Percentiles rank a stretch among this genome's conserved stretches.
phyloP scores from a whole-genome alignment of 1,284 basidiomycete genomes.

The Veloboletus limbatus region DNA sequence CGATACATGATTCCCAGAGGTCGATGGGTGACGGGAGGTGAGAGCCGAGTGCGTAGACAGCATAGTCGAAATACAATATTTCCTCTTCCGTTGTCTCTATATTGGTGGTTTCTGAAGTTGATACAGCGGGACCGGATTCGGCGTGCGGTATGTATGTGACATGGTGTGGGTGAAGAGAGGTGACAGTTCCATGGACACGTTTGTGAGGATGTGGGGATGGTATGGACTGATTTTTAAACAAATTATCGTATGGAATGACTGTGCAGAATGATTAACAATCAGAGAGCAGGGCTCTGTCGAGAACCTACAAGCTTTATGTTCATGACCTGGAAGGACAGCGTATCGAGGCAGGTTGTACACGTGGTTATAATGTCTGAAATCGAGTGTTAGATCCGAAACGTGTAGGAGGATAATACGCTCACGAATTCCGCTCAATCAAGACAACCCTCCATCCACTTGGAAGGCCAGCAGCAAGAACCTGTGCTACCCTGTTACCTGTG shows the following conservation, averaged over 20 bases:
- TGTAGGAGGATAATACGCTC: slow-evolving; percentile 19
- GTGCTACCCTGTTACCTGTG: slow-evolving; percentile 49
- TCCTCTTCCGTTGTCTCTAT: slow-evolving; percentile 38
- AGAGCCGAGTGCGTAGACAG: slow-evolving; percentile 58
- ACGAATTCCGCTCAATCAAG: slow-evolving; percentile 72
- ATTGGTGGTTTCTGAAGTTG: not conserved
- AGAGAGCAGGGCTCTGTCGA: not conserved
- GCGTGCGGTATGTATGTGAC: slow-evolving; percentile 44
- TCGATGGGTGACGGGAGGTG: slow-evolving; percentile 56
- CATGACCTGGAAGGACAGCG: slow-evolving; percentile 62
- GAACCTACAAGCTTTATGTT: slow-evolving; percentile 68
- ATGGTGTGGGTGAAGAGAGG: slow-evolving; percentile 41
- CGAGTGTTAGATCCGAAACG: not conserved
- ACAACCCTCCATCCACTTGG: slow-evolving; percentile 63
- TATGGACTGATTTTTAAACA: slow-evolving; percentile 33
- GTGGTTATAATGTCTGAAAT: slow-evolving; percentile 46
- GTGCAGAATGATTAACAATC: not conserved
- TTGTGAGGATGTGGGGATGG: slow-evolving; percentile 24
- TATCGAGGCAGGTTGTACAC: slow-evolving; percentile 65
- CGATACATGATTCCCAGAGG: slow-evolving; percentile 41
- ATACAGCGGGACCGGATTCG: slow-evolving; percentile 40
- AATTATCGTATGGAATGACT: slow-evolving; percentile 65
- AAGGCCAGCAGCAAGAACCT: slow-evolving; percentile 52
- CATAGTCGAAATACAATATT: slow-evolving; percentile 48
- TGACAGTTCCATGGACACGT: slow-evolving; percentile 48